Evolutionary conservation across 2,329 filamentous ascomycete genomes (phyloP), one percentile per base, ranked within the genome.

Genomic region (Penicillium hesseltinei): DNA sequence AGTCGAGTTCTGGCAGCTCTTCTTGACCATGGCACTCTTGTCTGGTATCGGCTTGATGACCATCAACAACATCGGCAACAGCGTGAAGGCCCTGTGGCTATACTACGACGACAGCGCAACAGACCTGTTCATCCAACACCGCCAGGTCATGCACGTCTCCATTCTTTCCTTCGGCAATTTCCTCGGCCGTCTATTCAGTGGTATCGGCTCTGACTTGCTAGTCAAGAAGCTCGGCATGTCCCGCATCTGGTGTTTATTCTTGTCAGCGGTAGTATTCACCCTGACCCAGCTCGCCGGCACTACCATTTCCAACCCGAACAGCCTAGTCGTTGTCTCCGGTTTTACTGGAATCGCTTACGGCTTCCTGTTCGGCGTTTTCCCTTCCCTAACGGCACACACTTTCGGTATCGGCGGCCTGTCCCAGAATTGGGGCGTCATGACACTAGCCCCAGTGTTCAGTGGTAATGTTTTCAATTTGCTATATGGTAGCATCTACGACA

Each of bases 41-140:
- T 91, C 92, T 5, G 94, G 94, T 51, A 89, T 97, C 66, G 94
- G 94, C 11, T 79, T 99, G 63, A 99, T 99, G 94, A 97, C 93
- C 0, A 99, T 99, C 77, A 99, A 99, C 78, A 99, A 99, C 68
- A 96, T 97, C 69, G 94, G 94, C 43, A 95, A 96, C 71, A 86
- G 92, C 66, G 88, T 81, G 57, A 90, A 91, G 70, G 91, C 92
- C 3, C 81, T 99, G 1, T 97, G 94, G 94, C 88, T 85, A 60
- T 85, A 91, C 68, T 95, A 88, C 71, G 91, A 97, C 68, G 82
- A 87, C 62, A 86, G 84, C 1, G 87, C 89, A 2, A 82, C 83
- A 59, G 81, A 89, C 43, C 84, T 87, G 49, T 92, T 92, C 65
- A 88, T 99, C 51, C 85, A 91, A 50, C 83, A 88, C 56, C 86